phyloP scores from a whole-genome alignment of 306 rosid species.

The Rosa lucieae region DNA sequence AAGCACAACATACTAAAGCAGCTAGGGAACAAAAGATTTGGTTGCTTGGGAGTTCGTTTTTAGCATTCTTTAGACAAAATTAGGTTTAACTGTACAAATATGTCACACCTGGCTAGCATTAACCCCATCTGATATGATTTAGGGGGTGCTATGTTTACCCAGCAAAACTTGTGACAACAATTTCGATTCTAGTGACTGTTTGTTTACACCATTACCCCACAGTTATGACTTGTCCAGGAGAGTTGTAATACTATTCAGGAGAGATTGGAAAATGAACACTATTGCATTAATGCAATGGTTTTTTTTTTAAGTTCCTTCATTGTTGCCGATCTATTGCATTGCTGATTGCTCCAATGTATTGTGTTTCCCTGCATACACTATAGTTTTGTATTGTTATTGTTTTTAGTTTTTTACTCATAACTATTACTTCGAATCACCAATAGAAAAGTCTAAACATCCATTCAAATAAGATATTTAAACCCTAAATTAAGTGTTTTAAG shows the following conservation, averaged over 20 bases:
- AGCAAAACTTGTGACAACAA: slow-evolving; percentile 44
- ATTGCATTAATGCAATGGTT: slow-evolving; percentile 10
- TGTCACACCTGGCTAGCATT: slow-evolving; percentile 64
- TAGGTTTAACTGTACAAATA: slow-evolving; percentile 90
- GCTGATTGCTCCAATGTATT: neutral
- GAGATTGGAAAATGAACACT: slow-evolving; percentile 8
- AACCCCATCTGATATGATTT: slow-evolving; percentile 51
- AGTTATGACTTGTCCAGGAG: slow-evolving; percentile 16
- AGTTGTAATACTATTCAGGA: slow-evolving; percentile 22
- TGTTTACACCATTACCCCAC: slow-evolving; percentile 33
- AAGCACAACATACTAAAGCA: slow-evolving; percentile 35
- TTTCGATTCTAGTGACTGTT: slow-evolving; percentile 43
- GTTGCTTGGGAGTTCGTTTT: slow-evolving; percentile 32
- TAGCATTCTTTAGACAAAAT: slow-evolving; percentile 56
- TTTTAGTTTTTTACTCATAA: neutral
- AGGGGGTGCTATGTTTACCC: slow-evolving; percentile 53
- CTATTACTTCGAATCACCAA: neutral
- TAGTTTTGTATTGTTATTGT: neutral
- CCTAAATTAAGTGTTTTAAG: neutral
- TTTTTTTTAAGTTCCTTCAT: slow-evolving; percentile 2
- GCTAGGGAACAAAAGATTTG: slow-evolving; percentile 23
- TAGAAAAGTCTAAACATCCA: neutral
- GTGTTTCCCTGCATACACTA: neutral
- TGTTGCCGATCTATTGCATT: neutral
- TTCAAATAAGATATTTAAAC: neutral